Conservation (phyloP, 495 filamentous ascomycete genomes). For the Cercophora samala region DNA sequence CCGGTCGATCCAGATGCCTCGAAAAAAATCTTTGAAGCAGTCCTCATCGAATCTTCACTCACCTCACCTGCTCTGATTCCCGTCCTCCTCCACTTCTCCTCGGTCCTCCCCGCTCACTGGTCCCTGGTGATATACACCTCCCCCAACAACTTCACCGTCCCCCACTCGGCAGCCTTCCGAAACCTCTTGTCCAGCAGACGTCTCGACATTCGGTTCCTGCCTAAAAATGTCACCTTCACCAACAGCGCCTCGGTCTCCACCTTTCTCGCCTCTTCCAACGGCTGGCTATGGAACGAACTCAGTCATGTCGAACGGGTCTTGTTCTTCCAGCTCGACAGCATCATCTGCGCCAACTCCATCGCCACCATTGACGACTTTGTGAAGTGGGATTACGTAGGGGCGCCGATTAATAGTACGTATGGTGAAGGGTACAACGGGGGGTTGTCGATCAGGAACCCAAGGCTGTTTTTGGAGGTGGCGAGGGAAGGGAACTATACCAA, state of each 20-base stretch:
- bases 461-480: conserved; percentile 25
- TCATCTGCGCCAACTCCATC: conserved; percentile 19
- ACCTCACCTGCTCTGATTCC: conserved; percentile 20
- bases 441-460: conserved; percentile 30
- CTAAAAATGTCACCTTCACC: conserved; percentile 5
- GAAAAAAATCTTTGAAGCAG: not conserved
- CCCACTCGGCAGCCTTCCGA: conserved; percentile 16
- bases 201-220: conserved; percentile 18
- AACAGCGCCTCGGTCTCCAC: conserved; percentile 17
- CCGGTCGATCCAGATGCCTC: not conserved
- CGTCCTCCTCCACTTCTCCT: conserved; percentile 31
- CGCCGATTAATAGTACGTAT: conserved; percentile 23
- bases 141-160: conserved; percentile 6
- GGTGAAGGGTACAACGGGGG: conserved; percentile 33
- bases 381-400: conserved; percentile 32
- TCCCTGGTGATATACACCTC: conserved; percentile 34
- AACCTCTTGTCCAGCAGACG: conserved; percentile 1
- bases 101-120: conserved; percentile 33
- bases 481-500: conserved; percentile 22
- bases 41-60: conserved; percentile 12
- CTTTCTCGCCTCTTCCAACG: conserved; percentile 11
- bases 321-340: conserved; percentile 35
- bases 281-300: conserved; percentile 31
- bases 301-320: conserved; percentile 27
- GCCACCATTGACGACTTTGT: conserved; percentile 32